Base-by-base conservation (phyloP, 140 eudicot genomes). In the Cichorium intybus region DNA sequence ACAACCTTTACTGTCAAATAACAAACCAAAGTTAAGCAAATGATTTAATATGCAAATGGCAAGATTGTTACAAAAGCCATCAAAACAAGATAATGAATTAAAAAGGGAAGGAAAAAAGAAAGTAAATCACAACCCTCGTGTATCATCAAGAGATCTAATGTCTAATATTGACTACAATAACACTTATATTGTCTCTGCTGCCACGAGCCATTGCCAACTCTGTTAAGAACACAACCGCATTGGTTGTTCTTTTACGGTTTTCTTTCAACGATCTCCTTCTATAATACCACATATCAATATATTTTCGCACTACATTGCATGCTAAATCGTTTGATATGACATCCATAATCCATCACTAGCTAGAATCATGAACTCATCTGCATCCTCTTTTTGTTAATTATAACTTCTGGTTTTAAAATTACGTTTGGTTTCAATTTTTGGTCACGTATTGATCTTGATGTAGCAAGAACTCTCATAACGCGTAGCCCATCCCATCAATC, bases 361-460 rank as follows among this genome's bases (percentile, higher is more conserved):
- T n/a, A n/a, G n/a, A n/a, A n/a, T n/a, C n/a, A n/a, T n/a, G n/a
- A n/a, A n/a, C n/a, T n/a, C n/a, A 26, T 90, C 97, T 0, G 1
- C 22, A 0, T 59, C 75, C 5, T 49, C 75, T 61, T 35, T 29
- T 70, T 69, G 43, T 23, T 76, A 24, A 90, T 81, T 0, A 26
- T 84, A 3, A 90, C 87, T 49, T 90, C 93, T 0, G 97, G 95
- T 39, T 73, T 66, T 3, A 94, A 27, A 35, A 80, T 84, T 46
- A 90, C 97, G 46, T 59, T 84, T 4, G 97, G 97, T 29, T 79
- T 90, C 9, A 90, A 68, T 51, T 81, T 85, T 10, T 76, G 56
- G 51, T 90, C 97, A 10, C 97, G 95, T 71, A 90, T 84, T 4
- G 97, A 87, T 77, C 95, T 77, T n/a, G n/a, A n/a, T n/a, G n/a